Conservation (phyloP, 192 early-diverging fungal species). For the Bifiguratus adelaidae region DNA sequence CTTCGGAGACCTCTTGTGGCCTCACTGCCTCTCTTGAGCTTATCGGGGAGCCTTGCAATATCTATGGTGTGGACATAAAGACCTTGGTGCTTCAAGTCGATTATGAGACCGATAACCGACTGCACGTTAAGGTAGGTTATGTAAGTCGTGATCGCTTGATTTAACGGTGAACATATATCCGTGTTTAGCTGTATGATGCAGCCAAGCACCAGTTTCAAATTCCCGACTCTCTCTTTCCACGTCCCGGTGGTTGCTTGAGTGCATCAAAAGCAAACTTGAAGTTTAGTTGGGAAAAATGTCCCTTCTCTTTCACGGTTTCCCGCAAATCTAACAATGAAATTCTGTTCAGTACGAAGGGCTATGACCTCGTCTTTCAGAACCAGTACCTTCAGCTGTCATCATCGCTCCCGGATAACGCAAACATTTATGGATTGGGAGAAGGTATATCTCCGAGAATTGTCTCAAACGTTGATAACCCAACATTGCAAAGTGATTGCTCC, state of each 20-base stretch:
- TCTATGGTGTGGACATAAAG: conserved; percentile 31
- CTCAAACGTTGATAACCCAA: no score
- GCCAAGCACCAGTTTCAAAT: no score
- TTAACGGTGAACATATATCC: no score
- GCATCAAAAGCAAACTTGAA: conserved; percentile 8
- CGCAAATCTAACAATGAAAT: conserved; percentile 21
- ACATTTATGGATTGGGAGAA: conserved; percentile 63
- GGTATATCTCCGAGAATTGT: no score
- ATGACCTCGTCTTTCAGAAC: conserved; percentile 47
- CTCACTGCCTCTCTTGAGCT: no score
- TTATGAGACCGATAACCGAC: conserved; percentile 35
- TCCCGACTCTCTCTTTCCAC: conserved; percentile 12
- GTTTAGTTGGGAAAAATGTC: conserved; percentile 12
- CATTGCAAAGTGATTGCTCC: no score
- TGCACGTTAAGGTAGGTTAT: conserved; percentile 35
- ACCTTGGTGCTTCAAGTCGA: conserved; percentile 29
- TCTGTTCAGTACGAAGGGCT: conserved; percentile 26
- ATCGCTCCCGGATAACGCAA: conserved; percentile 35
- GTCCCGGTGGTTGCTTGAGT: neutral
- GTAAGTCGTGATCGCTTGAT: no score
- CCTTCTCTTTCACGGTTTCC: conserved; percentile 28
- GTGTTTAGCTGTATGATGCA: no score
- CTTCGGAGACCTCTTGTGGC: no score
- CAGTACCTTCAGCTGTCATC: conserved; percentile 57
- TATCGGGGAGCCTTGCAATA: no score